These are phyloP conservation scores for Amphibolis antarctica DNA, from an alignment of 106 monocot genomes.

Conservation along the genomic window DNA sequence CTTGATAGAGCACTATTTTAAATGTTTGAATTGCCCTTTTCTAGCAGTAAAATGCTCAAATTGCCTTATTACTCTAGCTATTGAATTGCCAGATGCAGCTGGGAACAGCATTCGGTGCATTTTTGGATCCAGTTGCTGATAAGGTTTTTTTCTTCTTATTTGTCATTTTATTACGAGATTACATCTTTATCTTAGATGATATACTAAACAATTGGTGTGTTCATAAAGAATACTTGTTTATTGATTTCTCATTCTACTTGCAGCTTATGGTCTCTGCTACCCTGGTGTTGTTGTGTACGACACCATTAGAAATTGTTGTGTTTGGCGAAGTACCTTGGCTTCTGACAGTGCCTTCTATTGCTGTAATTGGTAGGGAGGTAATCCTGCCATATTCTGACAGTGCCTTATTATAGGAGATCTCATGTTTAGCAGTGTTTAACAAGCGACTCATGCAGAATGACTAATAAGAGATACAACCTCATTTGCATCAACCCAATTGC, in stretches of 20 bases:
- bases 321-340: slow-evolving; percentile 15
- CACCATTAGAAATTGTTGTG: slow-evolving; percentile 4
- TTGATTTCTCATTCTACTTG: neutral
- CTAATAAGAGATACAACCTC: neutral
- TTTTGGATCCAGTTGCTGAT: slow-evolving; percentile 27
- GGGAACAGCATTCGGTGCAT: slow-evolving; percentile 26
- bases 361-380: slow-evolving; percentile 20
- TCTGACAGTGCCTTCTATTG: slow-evolving; percentile 12
- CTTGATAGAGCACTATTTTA: neutral
- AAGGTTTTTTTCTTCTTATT: slow-evolving; percentile 16
- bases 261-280: slow-evolving; percentile 19
- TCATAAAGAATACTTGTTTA: neutral
- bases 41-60: neutral
- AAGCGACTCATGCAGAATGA: neutral
- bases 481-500: neutral
- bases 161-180: neutral
- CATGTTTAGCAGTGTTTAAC: neutral
- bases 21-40: neutral
- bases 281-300: slow-evolving; percentile 12
- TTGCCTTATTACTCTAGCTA: neutral
- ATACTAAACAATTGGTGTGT: neutral
- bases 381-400: neutral
- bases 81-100: slow-evolving; percentile 13
- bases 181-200: neutral
- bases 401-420: neutral